phyloP scores from a whole-genome alignment of 768 basidiomycete species.

The Termitomyces sp. region DNA sequence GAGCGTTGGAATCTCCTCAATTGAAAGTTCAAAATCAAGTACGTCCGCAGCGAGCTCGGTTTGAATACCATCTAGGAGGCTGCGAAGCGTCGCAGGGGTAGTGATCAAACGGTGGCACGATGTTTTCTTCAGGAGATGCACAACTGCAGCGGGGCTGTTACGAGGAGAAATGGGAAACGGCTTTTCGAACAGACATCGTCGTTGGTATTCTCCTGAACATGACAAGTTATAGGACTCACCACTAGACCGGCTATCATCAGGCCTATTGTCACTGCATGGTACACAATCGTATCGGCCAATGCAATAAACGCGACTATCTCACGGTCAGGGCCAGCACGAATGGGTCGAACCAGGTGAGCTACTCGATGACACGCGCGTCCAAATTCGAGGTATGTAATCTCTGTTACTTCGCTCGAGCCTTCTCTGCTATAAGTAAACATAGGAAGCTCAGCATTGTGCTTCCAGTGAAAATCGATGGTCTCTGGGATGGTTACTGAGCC shows the following conservation, averaged over 20 bases:
- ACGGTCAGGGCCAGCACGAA: slow-evolving; percentile 18
- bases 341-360: slow-evolving; percentile 30
- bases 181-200: slow-evolving; percentile 11
- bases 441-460: slow-evolving; percentile 19
- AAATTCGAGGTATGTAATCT: slow-evolving; percentile 35
- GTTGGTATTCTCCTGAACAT: neutral
- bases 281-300: slow-evolving; percentile 27
- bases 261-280: slow-evolving; percentile 33
- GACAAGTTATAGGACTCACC: slow-evolving; percentile 15
- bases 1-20: slow-evolving; percentile 13
- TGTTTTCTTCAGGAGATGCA: slow-evolving; percentile 26
- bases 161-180: slow-evolving; percentile 31
- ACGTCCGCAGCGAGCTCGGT: slow-evolving; percentile 13
- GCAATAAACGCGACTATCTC: slow-evolving; percentile 29
- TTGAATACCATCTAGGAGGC: slow-evolving; percentile 22
- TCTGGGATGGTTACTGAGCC: slow-evolving; percentile 17
- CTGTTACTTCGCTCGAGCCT: slow-evolving; percentile 13
- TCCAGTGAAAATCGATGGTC: slow-evolving; percentile 19
- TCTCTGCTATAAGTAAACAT: slow-evolving; percentile 19
- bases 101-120: slow-evolving; percentile 31
- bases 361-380: slow-evolving; percentile 36
- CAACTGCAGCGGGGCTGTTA: slow-evolving; percentile 24
- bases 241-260: slow-evolving; percentile 26
- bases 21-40: slow-evolving; percentile 14
- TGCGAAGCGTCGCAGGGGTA: slow-evolving; percentile 21